These are phyloP conservation scores for Parmales sp. DNA, from an alignment of 108 stramenopile species.

Conservation along the genomic window DNA sequence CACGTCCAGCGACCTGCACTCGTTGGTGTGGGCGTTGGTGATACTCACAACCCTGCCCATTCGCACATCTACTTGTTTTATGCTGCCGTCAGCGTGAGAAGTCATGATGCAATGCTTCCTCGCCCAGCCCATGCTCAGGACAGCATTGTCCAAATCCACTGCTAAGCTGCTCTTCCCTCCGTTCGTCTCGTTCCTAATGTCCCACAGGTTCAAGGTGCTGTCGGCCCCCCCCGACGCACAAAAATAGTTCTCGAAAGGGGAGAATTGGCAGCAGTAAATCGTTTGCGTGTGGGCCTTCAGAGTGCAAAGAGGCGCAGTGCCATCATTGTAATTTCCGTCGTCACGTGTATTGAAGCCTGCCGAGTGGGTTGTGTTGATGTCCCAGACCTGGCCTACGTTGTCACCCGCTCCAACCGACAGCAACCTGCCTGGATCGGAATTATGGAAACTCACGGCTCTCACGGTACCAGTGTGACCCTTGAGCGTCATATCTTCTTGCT, in stretches of 20 bases:
- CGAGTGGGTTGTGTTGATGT: too few species aligned
- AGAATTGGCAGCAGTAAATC: background rate
- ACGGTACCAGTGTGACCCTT: background rate
- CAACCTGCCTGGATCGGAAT: background rate
- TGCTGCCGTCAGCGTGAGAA: background rate
- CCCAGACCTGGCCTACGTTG: background rate
- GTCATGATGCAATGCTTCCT: background rate
- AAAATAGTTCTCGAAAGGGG: background rate
- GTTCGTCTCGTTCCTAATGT: background rate
- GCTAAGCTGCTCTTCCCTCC: too few species aligned
- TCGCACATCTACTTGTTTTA: background rate
- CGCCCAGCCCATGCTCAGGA: background rate
- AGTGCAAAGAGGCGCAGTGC: background rate
- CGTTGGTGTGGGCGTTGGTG: conserved; percentile 6
- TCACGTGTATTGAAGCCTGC: too few species aligned
- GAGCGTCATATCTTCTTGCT: background rate
- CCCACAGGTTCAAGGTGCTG: background rate
- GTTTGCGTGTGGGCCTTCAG: background rate
- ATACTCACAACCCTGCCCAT: background rate
- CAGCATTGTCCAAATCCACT: too few species aligned
- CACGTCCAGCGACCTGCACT: conserved; percentile 3
- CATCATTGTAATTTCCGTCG: too few species aligned
- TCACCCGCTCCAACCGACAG: background rate
- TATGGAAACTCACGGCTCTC: background rate
- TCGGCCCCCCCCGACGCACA: background rate